Evolutionary conservation across 176 grass and related monocot genomes (phyloP).

Genomic region (Bonia amplexicaulis): DNA sequence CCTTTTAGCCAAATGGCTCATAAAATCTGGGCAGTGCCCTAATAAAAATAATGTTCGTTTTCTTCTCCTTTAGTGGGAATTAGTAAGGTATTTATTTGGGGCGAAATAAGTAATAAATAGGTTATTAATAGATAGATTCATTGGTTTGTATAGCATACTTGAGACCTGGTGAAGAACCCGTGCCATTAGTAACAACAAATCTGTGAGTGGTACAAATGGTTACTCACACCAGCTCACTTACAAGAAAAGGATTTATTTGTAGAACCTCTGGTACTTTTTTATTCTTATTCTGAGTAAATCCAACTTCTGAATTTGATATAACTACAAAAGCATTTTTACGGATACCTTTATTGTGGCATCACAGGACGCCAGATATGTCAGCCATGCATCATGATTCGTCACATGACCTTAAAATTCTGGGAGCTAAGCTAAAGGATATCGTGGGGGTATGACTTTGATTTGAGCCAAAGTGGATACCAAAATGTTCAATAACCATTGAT

Average conservation of each 20-base stretch:
- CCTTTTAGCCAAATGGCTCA: neutral
- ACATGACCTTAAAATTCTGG: conserved; percentile 70
- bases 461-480: neutral
- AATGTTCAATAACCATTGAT: neutral
- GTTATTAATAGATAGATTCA: neutral
- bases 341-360: conserved; percentile 10
- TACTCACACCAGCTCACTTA: neutral
- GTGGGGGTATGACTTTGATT: conserved; percentile 58
- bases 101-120: neutral
- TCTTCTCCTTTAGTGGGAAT: neutral
- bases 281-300: conserved; percentile 12
- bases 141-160: conserved; percentile 11
- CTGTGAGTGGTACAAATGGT: neutral
- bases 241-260: neutral
- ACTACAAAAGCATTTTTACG: neutral
- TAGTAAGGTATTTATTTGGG: neutral
- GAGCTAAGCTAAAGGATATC: conserved; percentile 76
- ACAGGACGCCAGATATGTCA: conserved; percentile 85
- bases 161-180: neutral
- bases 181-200: neutral
- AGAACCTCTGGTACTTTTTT: neutral
- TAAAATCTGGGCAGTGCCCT: neutral
- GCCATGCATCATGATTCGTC: conserved; percentile 93
- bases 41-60: neutral
- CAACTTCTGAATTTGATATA: neutral